Conservation (phyloP, 495 filamentous ascomycete genomes). For the Chaetomidium leptoderma region DNA sequence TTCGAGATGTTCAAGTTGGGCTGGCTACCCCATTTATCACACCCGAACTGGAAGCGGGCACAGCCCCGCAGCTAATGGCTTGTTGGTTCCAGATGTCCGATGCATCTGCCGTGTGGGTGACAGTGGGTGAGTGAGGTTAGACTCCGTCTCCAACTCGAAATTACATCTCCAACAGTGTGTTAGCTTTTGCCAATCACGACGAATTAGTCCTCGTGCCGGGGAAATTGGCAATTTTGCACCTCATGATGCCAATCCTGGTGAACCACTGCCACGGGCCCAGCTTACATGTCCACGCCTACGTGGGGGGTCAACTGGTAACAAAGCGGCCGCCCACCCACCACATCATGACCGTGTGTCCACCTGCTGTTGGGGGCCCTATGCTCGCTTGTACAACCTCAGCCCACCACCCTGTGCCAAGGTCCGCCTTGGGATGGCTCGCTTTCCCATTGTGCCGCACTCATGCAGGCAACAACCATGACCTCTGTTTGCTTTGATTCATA, state of each 20-base stretch:
- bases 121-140: neutral
- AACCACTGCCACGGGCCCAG: neutral
- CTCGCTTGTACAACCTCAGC: neutral
- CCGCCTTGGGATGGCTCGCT: neutral
- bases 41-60: no score
- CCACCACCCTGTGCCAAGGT: neutral
- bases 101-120: no score
- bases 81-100: no score
- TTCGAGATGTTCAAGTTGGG: no score
- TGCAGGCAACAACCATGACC: slow-evolving; percentile 4
- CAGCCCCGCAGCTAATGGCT: no score
- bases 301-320: slow-evolving; percentile 1
- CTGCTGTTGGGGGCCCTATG: neutral
- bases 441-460: slow-evolving; percentile 10
- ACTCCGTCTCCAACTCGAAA: neutral
- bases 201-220: neutral
- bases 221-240: neutral
- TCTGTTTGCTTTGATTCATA: neutral
- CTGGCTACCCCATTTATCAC: no score
- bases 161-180: neutral
- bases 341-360: neutral
- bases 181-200: neutral
- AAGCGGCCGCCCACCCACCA: neutral
- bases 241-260: neutral
- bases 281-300: neutral